Evolutionary conservation across 1,139 yeast genomes (phyloP).

Genomic region (Diutina pseudorugosa): DNA sequence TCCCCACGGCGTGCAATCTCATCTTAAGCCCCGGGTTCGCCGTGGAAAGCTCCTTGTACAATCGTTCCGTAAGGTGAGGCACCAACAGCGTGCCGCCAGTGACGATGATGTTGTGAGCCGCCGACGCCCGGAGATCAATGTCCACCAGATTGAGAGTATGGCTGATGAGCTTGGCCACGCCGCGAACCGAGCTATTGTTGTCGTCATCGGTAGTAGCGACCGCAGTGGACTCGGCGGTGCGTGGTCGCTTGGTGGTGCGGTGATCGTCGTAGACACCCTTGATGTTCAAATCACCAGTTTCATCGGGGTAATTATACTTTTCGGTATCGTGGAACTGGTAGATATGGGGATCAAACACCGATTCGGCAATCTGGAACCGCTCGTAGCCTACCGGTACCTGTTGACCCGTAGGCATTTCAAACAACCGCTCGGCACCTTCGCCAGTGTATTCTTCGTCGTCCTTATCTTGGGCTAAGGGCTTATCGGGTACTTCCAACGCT

Average conservation of each 20-base stretch:
- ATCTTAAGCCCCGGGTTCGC: slow-evolving; percentile 87
- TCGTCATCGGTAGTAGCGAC: slow-evolving; percentile 10
- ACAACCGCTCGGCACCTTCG: slow-evolving; percentile 35
- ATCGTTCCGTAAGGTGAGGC: slow-evolving; percentile 80
- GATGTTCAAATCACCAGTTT: slow-evolving; percentile 24
- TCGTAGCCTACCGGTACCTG: slow-evolving; percentile 33
- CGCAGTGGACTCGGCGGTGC: slow-evolving; percentile 30
- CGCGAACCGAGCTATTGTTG: slow-evolving; percentile 15
- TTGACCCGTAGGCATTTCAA: slow-evolving; percentile 72
- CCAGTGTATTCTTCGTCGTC: slow-evolving; percentile 18
- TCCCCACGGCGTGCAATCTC: slow-evolving; percentile 81
- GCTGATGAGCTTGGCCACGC: slow-evolving; percentile 59
- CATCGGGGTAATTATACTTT: slow-evolving; percentile 19
- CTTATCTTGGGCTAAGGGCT: slow-evolving; percentile 15
- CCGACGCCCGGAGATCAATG: slow-evolving; percentile 80
- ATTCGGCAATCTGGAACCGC: slow-evolving; percentile 59
- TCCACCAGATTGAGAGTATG: slow-evolving; percentile 63
- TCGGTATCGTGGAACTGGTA: slow-evolving; percentile 20
- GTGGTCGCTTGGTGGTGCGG: slow-evolving; percentile 57
- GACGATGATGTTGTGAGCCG: slow-evolving; percentile 84
- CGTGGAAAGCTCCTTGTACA: slow-evolving; percentile 60
- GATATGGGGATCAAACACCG: slow-evolving; percentile 54
- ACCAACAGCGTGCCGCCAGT: slow-evolving; percentile 83
- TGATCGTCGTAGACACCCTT: slow-evolving; percentile 43
- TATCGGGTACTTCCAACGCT: slow-evolving; percentile 42